Conservation (phyloP, 2,329 filamentous ascomycete genomes). For the Chrysoporthe puriensis region DNA sequence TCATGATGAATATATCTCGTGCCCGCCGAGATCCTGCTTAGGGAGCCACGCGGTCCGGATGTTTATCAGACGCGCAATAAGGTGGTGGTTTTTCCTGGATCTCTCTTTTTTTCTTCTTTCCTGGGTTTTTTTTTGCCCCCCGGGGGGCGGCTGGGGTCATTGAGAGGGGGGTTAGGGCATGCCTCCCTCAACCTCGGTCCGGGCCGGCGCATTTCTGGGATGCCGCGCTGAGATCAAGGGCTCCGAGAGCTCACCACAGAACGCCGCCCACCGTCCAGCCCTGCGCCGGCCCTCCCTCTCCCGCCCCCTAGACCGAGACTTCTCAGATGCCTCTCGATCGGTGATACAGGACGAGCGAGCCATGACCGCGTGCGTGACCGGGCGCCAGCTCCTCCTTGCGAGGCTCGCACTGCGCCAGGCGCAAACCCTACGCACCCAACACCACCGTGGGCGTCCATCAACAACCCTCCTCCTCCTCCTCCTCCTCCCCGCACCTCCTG, state of each 20-base stretch:
- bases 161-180: no score
- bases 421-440: not conserved
- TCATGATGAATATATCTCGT: no score
- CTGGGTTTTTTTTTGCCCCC: no score
- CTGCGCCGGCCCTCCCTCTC: not conserved
- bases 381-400: not conserved
- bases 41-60: no score
- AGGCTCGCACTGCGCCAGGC: not conserved
- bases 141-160: no score
- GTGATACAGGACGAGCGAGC: not conserved
- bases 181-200: no score
- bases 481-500: not conserved
- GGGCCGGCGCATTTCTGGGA: not conserved
- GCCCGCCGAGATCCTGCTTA: no score
- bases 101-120: no score
- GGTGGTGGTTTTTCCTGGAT: no score
- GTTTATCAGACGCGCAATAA: no score
- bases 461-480: not conserved
- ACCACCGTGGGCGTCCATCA: not conserved
- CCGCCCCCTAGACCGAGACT: not conserved
- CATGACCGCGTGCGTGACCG: not conserved
- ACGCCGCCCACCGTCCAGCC: not conserved
- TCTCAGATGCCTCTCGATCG: not conserved
- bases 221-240: not conserved
- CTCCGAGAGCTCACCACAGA: not conserved